Conservation (phyloP, 805 yeast species). For the Kuraishia floccosa region DNA sequence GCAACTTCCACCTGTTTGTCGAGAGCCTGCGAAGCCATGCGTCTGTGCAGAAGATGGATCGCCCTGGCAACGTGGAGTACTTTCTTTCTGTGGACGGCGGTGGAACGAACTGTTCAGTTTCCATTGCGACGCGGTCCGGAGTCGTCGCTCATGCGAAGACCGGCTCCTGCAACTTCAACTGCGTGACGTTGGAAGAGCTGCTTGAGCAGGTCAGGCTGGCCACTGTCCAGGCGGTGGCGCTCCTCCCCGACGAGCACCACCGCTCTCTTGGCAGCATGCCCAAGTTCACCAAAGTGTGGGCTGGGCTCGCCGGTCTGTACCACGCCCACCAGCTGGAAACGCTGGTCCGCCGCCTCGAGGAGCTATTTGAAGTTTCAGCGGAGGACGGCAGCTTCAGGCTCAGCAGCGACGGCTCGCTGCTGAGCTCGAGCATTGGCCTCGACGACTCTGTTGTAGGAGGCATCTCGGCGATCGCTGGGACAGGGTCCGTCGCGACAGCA, state of each 20-base stretch:
- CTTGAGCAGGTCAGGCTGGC: too few relatives aligned
- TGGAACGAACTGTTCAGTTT: too few relatives aligned
- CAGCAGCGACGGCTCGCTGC: slow-evolving; percentile 8
- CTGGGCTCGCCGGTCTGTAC: slow-evolving; percentile 12
- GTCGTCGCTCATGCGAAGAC: too few relatives aligned
- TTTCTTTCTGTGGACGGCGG: slow-evolving; percentile 11
- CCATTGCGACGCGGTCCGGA: too few relatives aligned
- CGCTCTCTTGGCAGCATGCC: too few relatives aligned
- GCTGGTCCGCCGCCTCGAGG: not conserved
- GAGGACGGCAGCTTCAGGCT: slow-evolving; percentile 6
- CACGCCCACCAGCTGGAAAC: slow-evolving; percentile 3
- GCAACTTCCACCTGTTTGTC: not conserved
- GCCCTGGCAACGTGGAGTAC: not conserved
- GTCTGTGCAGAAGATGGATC: not conserved
- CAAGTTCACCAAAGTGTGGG: too few relatives aligned
- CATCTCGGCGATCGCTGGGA: slow-evolving; percentile 13
- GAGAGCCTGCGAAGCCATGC: not conserved
- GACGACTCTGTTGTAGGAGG: slow-evolving; percentile 3
- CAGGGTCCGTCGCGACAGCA: slow-evolving; percentile 10
- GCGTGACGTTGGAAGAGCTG: too few relatives aligned
- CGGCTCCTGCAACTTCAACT: too few relatives aligned
- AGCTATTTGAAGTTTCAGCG: slow-evolving; percentile 3
- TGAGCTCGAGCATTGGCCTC: slow-evolving; percentile 2
- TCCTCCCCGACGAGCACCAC: too few relatives aligned
- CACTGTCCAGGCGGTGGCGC: too few relatives aligned